phyloP scores from a whole-genome alignment of 148 eudicot species.

The Vaccinium vitisidaea region DNA sequence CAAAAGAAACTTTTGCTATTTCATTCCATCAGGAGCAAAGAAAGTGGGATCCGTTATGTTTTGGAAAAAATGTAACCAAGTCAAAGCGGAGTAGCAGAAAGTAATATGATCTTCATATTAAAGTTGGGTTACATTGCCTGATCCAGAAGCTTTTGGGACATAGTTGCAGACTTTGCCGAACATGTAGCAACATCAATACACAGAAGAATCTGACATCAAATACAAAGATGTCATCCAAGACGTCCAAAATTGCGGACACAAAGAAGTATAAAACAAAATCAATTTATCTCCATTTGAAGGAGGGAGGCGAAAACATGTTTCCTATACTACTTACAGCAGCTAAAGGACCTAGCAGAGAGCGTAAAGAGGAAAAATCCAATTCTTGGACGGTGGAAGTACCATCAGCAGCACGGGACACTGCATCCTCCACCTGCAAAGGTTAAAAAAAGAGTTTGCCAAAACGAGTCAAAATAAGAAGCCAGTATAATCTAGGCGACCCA shows the following conservation, averaged over 20 bases:
- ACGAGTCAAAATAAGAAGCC: background rate
- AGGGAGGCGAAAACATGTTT: background rate
- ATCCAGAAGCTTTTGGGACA: constrained; percentile 75
- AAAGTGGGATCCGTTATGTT: background rate
- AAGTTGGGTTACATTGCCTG: constrained; percentile 53
- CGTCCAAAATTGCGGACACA: background rate
- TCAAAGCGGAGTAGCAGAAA: background rate
- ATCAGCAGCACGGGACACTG: constrained; percentile 86
- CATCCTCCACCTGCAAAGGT: constrained; percentile 72
- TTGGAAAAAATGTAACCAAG: background rate
- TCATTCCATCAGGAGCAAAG: background rate
- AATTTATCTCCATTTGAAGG: background rate
- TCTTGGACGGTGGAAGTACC: constrained; percentile 67
- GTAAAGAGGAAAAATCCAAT: constrained; percentile 71
- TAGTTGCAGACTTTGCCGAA: constrained; percentile 60
- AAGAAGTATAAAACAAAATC: background rate
- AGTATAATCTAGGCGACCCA: background rate
- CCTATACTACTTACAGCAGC: constrained; percentile 59
- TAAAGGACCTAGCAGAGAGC: constrained; percentile 83
- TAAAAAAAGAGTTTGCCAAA: background rate
- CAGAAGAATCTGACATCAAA: constrained; percentile 64
- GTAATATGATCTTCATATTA: background rate
- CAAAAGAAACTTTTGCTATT: background rate
- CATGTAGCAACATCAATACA: constrained; percentile 92
- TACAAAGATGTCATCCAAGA: constrained; percentile 14